phyloP scores from a whole-genome alignment of 176 grass and related monocot species.

The Carex scoparia region DNA sequence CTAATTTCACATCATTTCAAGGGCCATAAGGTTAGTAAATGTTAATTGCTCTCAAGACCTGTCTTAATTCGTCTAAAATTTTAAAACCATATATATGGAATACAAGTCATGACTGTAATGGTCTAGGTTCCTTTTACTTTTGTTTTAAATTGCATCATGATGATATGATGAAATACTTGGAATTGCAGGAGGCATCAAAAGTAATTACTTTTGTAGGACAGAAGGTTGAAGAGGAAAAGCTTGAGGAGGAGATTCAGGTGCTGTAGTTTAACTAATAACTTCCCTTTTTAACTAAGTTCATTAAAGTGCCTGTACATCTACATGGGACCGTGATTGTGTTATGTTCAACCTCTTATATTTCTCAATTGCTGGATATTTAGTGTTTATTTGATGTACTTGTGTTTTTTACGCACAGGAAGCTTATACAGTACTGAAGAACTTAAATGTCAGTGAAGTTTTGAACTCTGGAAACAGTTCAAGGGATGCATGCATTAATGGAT shows the following conservation, averaged over 20 bases:
- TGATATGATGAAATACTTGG: neutral
- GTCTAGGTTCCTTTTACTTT: neutral
- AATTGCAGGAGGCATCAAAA: slow-evolving; percentile 15
- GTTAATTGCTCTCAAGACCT: neutral
- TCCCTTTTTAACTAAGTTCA: neutral
- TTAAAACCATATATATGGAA: neutral
- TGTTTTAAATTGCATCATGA: neutral
- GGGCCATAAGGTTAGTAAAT: slow-evolving; percentile 14
- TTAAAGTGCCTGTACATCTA: neutral
- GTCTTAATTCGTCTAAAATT: neutral
- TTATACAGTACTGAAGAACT: slow-evolving; percentile 15
- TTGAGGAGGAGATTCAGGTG: slow-evolving; percentile 15
- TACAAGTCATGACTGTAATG: neutral
- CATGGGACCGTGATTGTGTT: neutral
- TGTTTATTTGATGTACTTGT: neutral
- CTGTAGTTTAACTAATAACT: neutral
- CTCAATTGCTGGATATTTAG: neutral
- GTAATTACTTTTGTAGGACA: neutral
- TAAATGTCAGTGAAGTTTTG: slow-evolving; percentile 10
- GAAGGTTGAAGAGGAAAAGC: neutral
- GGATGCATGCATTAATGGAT: slow-evolving; percentile 24
- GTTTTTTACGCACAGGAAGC: neutral
- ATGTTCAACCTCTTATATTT: slow-evolving; percentile 3
- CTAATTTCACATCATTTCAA: slow-evolving; percentile 26
- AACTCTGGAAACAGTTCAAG: neutral